These are phyloP conservation scores for Prunus kanzakura DNA, from an alignment of 306 rosid species.

Conservation along the genomic window DNA sequence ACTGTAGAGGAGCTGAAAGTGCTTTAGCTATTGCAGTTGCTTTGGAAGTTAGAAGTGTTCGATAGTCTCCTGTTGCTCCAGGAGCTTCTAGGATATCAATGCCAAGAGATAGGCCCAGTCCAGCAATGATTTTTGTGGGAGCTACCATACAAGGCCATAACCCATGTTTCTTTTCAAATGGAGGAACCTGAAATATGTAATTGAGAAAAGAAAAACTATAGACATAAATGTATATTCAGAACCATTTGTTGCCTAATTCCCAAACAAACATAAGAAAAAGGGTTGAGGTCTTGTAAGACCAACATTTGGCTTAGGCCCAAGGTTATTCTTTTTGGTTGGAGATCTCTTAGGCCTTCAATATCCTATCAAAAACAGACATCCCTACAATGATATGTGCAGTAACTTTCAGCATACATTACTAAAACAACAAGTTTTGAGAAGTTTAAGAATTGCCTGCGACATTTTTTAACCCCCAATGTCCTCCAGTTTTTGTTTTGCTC, in stretches of 20 bases:
- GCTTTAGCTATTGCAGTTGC: constrained; percentile 83
- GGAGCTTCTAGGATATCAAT: constrained; percentile 95
- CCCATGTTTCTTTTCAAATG: constrained; percentile 71
- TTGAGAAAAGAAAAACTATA: neutral
- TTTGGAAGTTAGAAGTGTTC: constrained; percentile 82
- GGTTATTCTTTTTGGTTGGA: neutral
- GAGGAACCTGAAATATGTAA: constrained; percentile 60
- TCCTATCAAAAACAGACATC: neutral
- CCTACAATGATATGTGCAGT: neutral
- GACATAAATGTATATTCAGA: neutral
- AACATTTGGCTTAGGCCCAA: neutral
- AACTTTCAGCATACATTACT: neutral
- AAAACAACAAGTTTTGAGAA: neutral
- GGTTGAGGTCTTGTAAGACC: neutral
- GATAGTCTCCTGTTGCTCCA: constrained; percentile 95
- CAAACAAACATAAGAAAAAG: neutral
- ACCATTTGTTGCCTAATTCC: neutral
- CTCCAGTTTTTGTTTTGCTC: neutral
- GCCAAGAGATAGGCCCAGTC: constrained; percentile 88
- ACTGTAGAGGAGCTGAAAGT: constrained; percentile 73
- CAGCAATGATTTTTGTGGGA: constrained; percentile 95
- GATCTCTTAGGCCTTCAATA: neutral
- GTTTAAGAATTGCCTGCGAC: neutral
- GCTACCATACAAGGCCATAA: constrained; percentile 96
- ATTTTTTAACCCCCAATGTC: neutral